Conservation (phyloP, 2,329 filamentous ascomycete species). For the Escovopsis weberi region DNA sequence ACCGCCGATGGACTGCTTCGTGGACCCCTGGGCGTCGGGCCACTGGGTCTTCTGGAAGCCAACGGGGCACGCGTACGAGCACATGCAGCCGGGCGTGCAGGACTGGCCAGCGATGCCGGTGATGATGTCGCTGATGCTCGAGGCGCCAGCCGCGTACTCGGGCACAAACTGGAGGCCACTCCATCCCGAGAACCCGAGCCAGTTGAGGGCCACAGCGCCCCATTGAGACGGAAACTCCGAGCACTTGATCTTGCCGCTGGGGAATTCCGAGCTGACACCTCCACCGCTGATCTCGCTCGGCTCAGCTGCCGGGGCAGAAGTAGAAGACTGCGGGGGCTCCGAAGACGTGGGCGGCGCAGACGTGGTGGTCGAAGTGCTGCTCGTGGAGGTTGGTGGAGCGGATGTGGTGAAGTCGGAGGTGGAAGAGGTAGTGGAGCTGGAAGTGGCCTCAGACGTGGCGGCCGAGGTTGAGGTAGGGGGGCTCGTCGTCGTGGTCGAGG, state of each 20-base stretch:
- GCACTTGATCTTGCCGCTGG: constrained; percentile 59
- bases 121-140: constrained; percentile 49
- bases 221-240: constrained; percentile 62
- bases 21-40: constrained; percentile 62
- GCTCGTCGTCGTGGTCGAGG: constrained; percentile 15
- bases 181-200: constrained; percentile 61
- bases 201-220: constrained; percentile 57
- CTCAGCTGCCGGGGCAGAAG: constrained; percentile 6
- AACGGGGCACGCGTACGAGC: constrained; percentile 84
- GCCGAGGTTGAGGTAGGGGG: constrained; percentile 10
- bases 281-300: constrained; percentile 12
- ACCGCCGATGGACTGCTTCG: constrained; percentile 77
- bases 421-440: constrained; percentile 4
- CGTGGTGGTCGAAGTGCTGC: constrained; percentile 3
- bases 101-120: constrained; percentile 45
- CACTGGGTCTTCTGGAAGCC: constrained; percentile 91
- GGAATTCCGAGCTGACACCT: constrained; percentile 57
- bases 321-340: constrained; percentile 12
- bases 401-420: constrained; percentile 16
- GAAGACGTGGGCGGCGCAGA: constrained; percentile 14
- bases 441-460: background rate
- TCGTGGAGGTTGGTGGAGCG: constrained; percentile 5
- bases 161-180: constrained; percentile 58
- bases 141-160: constrained; percentile 31
- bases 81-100: constrained; percentile 55